These are phyloP conservation scores for Cryptosporidium ubiquitum DNA, from an alignment of 169 alveolate species.

Conservation along the genomic window DNA sequence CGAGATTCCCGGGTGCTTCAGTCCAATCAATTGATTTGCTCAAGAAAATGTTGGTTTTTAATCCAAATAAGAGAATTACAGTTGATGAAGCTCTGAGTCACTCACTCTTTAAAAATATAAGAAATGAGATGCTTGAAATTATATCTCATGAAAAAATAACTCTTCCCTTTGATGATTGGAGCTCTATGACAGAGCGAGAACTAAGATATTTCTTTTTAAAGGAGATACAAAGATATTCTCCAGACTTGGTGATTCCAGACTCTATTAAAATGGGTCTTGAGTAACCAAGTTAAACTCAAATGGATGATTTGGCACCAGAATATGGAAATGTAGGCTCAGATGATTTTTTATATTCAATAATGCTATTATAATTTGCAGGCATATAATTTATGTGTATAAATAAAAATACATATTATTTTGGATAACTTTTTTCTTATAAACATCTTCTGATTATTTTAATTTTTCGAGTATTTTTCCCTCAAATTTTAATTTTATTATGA, in stretches of 20 bases:
- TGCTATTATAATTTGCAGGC: not conserved
- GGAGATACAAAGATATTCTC: slow-evolving; percentile 86
- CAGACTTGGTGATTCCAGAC: slow-evolving; percentile 85
- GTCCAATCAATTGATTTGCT: slow-evolving; percentile 90
- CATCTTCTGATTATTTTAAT: not conserved
- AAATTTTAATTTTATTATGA: not conserved
- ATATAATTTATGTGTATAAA: not conserved
- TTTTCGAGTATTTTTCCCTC: not conserved
- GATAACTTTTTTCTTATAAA: not conserved
- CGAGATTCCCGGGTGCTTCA: slow-evolving; percentile 88
- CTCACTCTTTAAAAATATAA: slow-evolving; percentile 90
- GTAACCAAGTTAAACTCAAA: not conserved
- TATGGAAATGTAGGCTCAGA: slow-evolving; percentile 20
- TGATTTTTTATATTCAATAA: slow-evolving; percentile 3
- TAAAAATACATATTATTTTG: not conserved
- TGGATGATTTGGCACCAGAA: not conserved
- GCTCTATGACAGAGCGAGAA: slow-evolving; percentile 89
- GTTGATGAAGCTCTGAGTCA: slow-evolving; percentile 92
- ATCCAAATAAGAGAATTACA: slow-evolving; percentile 92
- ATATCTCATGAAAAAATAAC: slow-evolving; percentile 78
- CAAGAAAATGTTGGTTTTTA: slow-evolving; percentile 91
- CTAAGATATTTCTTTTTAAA: slow-evolving; percentile 84
- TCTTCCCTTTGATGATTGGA: slow-evolving; percentile 92
- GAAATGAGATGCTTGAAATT: slow-evolving; percentile 78
- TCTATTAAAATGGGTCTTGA: slow-evolving; percentile 29